These are phyloP conservation scores for Alternaria panax DNA, from an alignment of 2,329 filamentous ascomycete genomes.

Conservation along the genomic window DNA sequence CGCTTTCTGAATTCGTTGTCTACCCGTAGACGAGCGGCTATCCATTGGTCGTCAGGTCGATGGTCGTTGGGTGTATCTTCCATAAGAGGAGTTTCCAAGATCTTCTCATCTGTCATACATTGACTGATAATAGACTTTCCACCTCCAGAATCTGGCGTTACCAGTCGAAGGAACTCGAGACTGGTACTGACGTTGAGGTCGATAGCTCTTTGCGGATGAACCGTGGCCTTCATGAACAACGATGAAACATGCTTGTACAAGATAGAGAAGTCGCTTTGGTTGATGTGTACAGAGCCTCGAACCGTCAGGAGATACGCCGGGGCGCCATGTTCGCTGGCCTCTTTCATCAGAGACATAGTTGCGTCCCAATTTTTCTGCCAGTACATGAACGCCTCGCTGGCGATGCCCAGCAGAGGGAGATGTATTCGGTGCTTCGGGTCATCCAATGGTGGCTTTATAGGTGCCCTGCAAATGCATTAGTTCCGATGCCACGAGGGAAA, in stretches of 20 bases:
- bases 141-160: conserved; percentile 50
- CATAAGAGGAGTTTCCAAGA: conserved; percentile 56
- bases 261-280: conserved; percentile 71
- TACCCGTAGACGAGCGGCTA: conserved; percentile 65
- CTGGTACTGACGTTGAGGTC: conserved; percentile 68
- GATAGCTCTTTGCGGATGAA: conserved; percentile 68
- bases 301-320: conserved; percentile 58
- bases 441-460: conserved; percentile 53
- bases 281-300: conserved; percentile 69
- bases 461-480: conserved; percentile 50
- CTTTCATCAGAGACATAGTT: conserved; percentile 64
- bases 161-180: conserved; percentile 67
- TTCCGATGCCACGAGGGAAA: not conserved
- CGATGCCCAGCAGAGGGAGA: conserved; percentile 68
- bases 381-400: conserved; percentile 74
- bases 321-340: conserved; percentile 59
- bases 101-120: conserved; percentile 62
- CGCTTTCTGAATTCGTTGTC: conserved; percentile 64
- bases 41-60: conserved; percentile 65
- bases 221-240: conserved; percentile 67
- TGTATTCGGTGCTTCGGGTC: conserved; percentile 57
- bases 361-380: conserved; percentile 70
- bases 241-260: conserved; percentile 68
- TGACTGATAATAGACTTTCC: conserved; percentile 57
- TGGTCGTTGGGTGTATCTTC: conserved; percentile 61